Evolutionary conservation across 441 rosid genomes (phyloP), one percentile per base, ranked within the genome.

Genomic region (Corymbia calophylla): DNA sequence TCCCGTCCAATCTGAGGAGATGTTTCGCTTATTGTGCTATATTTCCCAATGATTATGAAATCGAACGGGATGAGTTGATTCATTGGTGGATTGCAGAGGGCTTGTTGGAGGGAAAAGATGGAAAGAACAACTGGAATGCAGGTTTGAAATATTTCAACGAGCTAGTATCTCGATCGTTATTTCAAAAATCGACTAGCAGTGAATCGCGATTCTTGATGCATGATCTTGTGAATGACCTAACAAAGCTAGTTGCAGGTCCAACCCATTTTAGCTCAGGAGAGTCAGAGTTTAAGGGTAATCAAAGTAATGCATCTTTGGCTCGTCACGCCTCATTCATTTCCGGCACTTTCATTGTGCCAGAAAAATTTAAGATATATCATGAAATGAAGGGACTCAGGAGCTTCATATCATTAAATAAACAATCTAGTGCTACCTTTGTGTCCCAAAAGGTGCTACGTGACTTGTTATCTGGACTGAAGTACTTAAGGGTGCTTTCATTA

Each of bases 351-450:
- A 53, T 53, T 53, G 55, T 53, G 55, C 55, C 55, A 16, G 1
- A 53, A 53, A 53, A 1, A 16, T 16, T 53, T 0, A 15, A 53
- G 18, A 16, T 53, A 53, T 53, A 16, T 53, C 55, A 53, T 0
- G 7, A 6, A 53, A 53, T 16, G 55, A 5, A 53, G 55, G 2
- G 6, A 53, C 55, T 53, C 15, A 53, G 19, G 55, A 53, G 55
- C 19, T 53, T 53, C 55, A 53, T 53, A 53, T 53, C 55, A 16
- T 4, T 53, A 53, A 7, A 9, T 39, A 48, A 53, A 16, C 16
- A 15, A 53, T 53, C 54, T 4, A 5, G 1, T n/a, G n/a, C n/a
- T n/a, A 11, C 2, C 29, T 58, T 0, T 25, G 2, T 58, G 12
- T 25, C 64, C n/a, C 1, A 58, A 0, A 58, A 58, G 10, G n/a